Evolutionary conservation across 1,139 yeast species (phyloP), one percentile per base, ranked within the genome.

Genomic region (Hansenula lynferdii): DNA sequence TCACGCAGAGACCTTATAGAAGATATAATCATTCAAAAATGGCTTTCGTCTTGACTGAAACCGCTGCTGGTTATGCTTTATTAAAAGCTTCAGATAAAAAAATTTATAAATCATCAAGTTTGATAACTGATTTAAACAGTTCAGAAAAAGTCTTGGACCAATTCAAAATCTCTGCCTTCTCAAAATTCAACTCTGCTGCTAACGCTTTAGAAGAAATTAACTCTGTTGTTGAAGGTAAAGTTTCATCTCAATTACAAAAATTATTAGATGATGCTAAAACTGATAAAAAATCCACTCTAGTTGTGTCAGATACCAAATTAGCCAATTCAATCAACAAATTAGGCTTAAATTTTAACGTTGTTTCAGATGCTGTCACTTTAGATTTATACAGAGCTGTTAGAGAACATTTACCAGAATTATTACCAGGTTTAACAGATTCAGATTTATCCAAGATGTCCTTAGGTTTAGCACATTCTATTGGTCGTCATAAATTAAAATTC

Each of bases 11-110:
- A n/a, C n/a, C n/a, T n/a, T n/a, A n/a, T n/a, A n/a, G n/a, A n/a
- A n/a, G n/a, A n/a, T n/a, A 11, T 12, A 23, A 23, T 23, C 10
- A 11, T 23, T 14, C 6, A 34, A 52, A 41, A 40, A 89, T 89
- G 97, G 87, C 97, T 54, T 89, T 78, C 77, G 92, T 92, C 60
- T 80, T 92, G 64, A 85, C 97, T 47, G 98, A 92, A 74, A 92
- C 97, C 49, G 86, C 97, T 50, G 98, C 98, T 42, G 98, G 98
- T 62, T 92, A 92, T 64, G 97, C 97, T 62, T 76, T 92, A 62
- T 78, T 92, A 60, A 92, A 92, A 72, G 96, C 97, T 44, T 82
- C 96, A 50, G 97, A 92, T 74, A 92, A 92, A 75, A 92, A 92
- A 77, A 84, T 92, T 60, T 82, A 90, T 76, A 89, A 90, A 72